Base-by-base conservation (phyloP, 139 green algal species). In the Auxenochlorella pyrenoidosa region DNA sequence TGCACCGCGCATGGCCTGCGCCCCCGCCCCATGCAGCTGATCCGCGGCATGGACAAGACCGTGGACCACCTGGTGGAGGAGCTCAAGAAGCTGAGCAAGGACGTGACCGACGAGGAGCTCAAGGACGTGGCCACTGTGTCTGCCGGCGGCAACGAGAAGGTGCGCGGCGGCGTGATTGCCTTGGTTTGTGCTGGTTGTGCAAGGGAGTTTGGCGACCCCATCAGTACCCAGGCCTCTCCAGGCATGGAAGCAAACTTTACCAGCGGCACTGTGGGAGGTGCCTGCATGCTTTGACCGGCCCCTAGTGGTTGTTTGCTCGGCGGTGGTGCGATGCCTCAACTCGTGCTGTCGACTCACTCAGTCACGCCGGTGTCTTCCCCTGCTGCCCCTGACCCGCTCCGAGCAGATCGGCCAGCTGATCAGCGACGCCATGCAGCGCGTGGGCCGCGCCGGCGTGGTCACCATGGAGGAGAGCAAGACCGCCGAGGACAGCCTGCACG, bases 391-490 rank as follows among this genome's bases (percentile, higher is more conserved):
- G 34, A 32, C 24, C 30, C 34, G 4, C 10, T 19, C 6, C 8
- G 93, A 95, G 80, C 80, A 85, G 87, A 96, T 99, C 51, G 98
- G 98, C 60, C 88, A 98, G 91, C 95, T 99, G 81, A 99, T 99
- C 90, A 90, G 94, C 38, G 93, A 97, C 59, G 98, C 98, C 34
- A 99, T 99, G 97, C 94, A 92, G 84, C 90, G 89, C 40, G 96
- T 98, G 68, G 97, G 97, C 26, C 96, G 97, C 63, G 92, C 95
- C 89, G 97, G 97, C 75, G 97, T 99, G 72, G 98, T 99, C 70
- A 99, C 98, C 82, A 97, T 99, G 95, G 98, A 99, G 94, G 97
- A 99, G 95, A 94, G 86, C 88, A 97, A 97, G 89, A 99, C 97
- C 0, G 97, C 96, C 5, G 97, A 99, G 90, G 97, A 99, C 95